These are phyloP conservation scores for Sindora glabra DNA, from an alignment of 306 rosid genomes.

Conservation along the genomic window DNA sequence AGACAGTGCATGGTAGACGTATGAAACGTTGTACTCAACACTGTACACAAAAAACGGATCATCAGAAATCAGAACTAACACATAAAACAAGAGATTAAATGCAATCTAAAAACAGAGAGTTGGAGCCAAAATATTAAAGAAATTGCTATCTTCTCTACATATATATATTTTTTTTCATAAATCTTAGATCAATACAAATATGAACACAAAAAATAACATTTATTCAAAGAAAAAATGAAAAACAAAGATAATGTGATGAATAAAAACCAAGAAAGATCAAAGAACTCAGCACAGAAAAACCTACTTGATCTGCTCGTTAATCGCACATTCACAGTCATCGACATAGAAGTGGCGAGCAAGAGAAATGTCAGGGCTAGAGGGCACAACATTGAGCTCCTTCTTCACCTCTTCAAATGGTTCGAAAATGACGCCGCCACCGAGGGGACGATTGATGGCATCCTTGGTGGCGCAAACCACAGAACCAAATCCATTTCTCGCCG, in stretches of 20 bases:
- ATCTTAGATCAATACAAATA: too few species aligned
- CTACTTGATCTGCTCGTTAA: slow-evolving; percentile 93
- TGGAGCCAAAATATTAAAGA: too few species aligned
- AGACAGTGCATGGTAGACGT: slow-evolving; percentile 83
- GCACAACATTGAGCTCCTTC: slow-evolving; percentile 86
- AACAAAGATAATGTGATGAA: too few species aligned
- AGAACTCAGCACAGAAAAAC: not conserved
- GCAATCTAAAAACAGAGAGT: too few species aligned
- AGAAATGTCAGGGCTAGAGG: slow-evolving; percentile 59
- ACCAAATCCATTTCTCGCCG: slow-evolving; percentile 6
- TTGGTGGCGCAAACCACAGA: slow-evolving; percentile 43
- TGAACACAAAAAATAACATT: too few species aligned
- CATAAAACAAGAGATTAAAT: too few species aligned
- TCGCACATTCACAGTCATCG: slow-evolving; percentile 51
- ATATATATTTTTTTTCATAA: too few species aligned
- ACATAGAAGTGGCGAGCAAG: slow-evolving; percentile 67
- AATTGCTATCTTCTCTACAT: too few species aligned
- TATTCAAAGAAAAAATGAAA: too few species aligned
- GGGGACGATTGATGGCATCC: slow-evolving; percentile 35
- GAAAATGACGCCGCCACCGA: slow-evolving; percentile 69
- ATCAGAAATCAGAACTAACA: not conserved
- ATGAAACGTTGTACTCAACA: slow-evolving; percentile 95
- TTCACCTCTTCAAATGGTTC: slow-evolving; percentile 94
- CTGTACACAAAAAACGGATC: slow-evolving; percentile 21
- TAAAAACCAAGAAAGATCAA: not conserved